phyloP scores from a whole-genome alignment of 148 eudicot genomes.

The Camellia japonica region DNA sequence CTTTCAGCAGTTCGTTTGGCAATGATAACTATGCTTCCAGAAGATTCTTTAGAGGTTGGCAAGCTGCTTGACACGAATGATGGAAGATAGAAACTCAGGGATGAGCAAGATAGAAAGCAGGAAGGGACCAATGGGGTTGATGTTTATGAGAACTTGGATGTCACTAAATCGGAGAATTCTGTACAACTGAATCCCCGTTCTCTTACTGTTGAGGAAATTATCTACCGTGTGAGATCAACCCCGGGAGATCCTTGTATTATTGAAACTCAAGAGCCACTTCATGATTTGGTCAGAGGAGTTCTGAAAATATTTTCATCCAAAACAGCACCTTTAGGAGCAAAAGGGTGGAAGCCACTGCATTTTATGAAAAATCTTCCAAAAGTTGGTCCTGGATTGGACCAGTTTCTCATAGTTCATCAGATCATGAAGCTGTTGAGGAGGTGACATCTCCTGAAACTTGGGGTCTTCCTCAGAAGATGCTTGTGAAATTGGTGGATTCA shows the following conservation, averaged over 20 bases:
- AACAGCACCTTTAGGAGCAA: slow-evolving; percentile 88
- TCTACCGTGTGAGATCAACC: slow-evolving; percentile 70
- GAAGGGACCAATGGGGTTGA: slow-evolving; percentile 36
- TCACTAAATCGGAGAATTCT: slow-evolving; percentile 33
- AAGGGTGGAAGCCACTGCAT: slow-evolving; percentile 86
- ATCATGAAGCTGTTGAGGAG: slow-evolving; percentile 52
- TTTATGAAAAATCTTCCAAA: slow-evolving; percentile 66
- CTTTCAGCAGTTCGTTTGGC: slow-evolving; percentile 90
- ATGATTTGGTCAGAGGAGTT: slow-evolving; percentile 87
- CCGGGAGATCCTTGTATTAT: slow-evolving; percentile 93
- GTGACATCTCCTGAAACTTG: slow-evolving; percentile 83
- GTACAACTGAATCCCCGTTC: slow-evolving; percentile 45
- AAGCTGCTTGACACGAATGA: slow-evolving; percentile 40
- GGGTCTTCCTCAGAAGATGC: slow-evolving; percentile 83
- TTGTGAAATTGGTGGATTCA: slow-evolving; percentile 82
- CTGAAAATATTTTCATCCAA: slow-evolving; percentile 74
- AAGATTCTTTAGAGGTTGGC: slow-evolving; percentile 40
- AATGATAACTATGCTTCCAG: slow-evolving; percentile 59
- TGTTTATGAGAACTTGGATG: slow-evolving; percentile 36
- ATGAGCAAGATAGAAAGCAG: slow-evolving; percentile 31
- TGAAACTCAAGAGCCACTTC: slow-evolving; percentile 93
- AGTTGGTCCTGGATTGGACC: slow-evolving; percentile 89
- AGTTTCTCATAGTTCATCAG: slow-evolving; percentile 39
- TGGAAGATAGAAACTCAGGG: slow-evolving; percentile 16
- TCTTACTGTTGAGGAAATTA: slow-evolving; percentile 73